Evolutionary conservation across 2,329 filamentous ascomycete genomes (phyloP), one percentile per base, ranked within the genome.

Genomic region (Dryadomyces quercus-mongolicae): DNA sequence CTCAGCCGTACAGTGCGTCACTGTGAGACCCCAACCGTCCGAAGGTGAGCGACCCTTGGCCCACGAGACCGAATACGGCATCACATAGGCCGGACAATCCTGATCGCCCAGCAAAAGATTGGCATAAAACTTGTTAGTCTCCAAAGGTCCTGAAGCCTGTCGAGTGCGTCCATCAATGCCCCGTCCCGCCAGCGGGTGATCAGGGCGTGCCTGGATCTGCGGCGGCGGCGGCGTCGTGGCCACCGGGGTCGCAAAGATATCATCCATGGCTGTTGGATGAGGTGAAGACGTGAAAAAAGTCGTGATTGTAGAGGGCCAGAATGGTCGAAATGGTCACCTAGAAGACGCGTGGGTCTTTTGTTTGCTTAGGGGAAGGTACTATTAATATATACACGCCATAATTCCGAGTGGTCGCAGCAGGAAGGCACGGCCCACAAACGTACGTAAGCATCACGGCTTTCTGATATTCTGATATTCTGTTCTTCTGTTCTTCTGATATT

Each of bases 81-180:
- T 84, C 0, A 86, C 84, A 69, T 85, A 95, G 0, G 83, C 75
- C 0, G 84, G 77, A 7, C 77, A 77, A 5, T 74, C 78, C 66
- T 95, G 89, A 46, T 75, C 76, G 5, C 82, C 85, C 0, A 96
- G 73, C 66, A 89, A 89, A 58, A 93, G 81, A 62, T 93, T 93
- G 61, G 84, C 76, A 61, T 87, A 88, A 66, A 90, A 91, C 63
- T 88, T 91, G 72, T 91, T 92, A 22, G 87, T 92, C 51, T 80
- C 73, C 48, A 88, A 70, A 3, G 84, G 80, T 0, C 66, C 65
- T 1, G 67, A 61, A 16, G 71, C 66, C 36, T 61, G 64, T 8
- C 52, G 56, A 8, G 36, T 36, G 22, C 8, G 31, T 5, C 15
- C 42, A 34, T 31, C 46, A 43, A 85, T 71, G 6, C 78, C 79